These are phyloP conservation scores for Neckera pumila DNA, from an alignment of 225 moss, liverwort and hornwort species.

Conservation along the genomic window DNA sequence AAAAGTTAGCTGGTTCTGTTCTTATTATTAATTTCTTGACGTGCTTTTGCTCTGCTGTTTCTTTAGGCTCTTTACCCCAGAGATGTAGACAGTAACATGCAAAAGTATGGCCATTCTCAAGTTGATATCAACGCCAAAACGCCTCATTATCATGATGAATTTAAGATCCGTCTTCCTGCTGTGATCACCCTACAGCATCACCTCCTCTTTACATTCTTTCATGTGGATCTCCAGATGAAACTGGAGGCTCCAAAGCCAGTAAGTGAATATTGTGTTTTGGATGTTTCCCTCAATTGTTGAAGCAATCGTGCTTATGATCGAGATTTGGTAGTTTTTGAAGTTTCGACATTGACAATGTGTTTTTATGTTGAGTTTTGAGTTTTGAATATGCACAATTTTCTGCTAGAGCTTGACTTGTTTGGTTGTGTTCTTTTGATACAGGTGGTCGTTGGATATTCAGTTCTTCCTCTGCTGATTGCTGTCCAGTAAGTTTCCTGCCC, in stretches of 20 bases:
- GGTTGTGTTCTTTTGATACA: constrained; percentile 16
- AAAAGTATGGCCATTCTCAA: constrained; percentile 95
- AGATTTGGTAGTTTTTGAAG: background rate
- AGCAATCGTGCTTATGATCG: background rate
- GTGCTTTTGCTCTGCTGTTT: background rate
- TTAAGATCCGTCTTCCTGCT: constrained; percentile 89
- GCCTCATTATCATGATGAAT: constrained; percentile 92
- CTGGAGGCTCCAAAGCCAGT: constrained; percentile 98
- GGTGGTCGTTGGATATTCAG: constrained; percentile 90
- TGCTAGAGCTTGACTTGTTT: background rate
- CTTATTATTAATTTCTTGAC: background rate
- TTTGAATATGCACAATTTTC: background rate
- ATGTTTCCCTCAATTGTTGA: background rate
- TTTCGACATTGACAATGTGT: background rate
- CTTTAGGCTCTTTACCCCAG: constrained; percentile 82
- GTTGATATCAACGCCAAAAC: constrained; percentile 74
- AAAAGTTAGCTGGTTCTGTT: background rate
- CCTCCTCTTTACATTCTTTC: constrained; percentile 95
- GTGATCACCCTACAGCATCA: constrained; percentile 88
- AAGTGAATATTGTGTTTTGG: background rate
- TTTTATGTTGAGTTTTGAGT: background rate
- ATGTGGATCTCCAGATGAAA: constrained; percentile 99
- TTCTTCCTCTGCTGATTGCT: constrained; percentile 78
- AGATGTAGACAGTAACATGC: constrained; percentile 71
- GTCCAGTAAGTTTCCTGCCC: constrained; percentile 56